Evolutionary conservation across 2,329 filamentous ascomycete species (phyloP).

Genomic region (Arachnomyces sp.): DNA sequence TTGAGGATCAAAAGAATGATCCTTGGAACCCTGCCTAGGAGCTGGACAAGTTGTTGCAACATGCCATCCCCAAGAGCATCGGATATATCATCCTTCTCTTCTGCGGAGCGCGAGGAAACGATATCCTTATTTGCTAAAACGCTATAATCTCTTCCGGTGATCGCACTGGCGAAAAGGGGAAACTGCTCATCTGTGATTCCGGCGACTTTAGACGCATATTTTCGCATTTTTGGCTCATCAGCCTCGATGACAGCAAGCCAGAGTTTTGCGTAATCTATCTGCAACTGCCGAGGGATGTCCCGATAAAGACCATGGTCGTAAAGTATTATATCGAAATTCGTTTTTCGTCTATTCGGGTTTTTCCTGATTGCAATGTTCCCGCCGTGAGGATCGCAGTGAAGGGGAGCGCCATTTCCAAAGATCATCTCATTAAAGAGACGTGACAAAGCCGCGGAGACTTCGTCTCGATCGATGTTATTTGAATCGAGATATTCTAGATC

Average conservation of each 20-base stretch:
- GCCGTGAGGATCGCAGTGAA: constrained; percentile 95
- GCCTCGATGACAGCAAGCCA: constrained; percentile 94
- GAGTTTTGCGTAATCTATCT: constrained; percentile 87
- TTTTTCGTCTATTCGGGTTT: constrained; percentile 53
- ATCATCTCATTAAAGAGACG: constrained; percentile 99
- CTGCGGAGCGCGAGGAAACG: constrained; percentile 52
- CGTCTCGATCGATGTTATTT: constrained; percentile 84
- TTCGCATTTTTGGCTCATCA: constrained; percentile 77
- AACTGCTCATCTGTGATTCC: constrained; percentile 86
- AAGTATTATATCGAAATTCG: constrained; percentile 90
- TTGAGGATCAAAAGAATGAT: constrained; percentile 94
- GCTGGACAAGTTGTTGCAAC: constrained; percentile 76
- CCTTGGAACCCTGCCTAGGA: constrained; percentile 80
- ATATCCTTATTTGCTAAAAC: constrained; percentile 59
- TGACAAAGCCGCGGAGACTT: constrained; percentile 84
- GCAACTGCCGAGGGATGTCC: constrained; percentile 71
- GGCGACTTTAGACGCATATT: constrained; percentile 81
- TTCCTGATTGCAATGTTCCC: constrained; percentile 90
- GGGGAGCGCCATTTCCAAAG: constrained; percentile 76
- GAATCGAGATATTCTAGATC: constrained; percentile 80
- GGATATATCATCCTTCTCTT: constrained; percentile 82
- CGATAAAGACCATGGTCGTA: constrained; percentile 97
- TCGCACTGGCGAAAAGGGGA: constrained; percentile 88
- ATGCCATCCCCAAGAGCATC: constrained; percentile 79
- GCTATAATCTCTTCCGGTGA: constrained; percentile 85